Evolutionary conservation across 179 eudicot species (phyloP).

Genomic region (Carnegiea gigantea): DNA sequence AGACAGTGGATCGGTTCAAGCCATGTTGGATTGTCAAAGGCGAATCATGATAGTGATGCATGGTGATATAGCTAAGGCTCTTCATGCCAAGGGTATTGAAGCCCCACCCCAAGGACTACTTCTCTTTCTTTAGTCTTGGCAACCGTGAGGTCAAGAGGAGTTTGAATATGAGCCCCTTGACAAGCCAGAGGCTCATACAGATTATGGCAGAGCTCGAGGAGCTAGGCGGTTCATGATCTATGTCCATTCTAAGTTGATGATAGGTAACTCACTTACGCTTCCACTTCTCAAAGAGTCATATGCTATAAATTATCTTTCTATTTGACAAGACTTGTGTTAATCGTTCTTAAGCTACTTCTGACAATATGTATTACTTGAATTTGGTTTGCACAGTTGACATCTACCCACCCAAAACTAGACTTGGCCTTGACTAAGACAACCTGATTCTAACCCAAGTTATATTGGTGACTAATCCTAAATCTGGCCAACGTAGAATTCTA

Average conservation of each 20-base stretch:
- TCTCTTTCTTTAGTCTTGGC: constrained; percentile 63
- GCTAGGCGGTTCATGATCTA: constrained; percentile 77
- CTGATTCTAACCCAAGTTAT: too few relatives aligned
- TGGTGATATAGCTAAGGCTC: constrained; percentile 43
- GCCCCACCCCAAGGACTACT: constrained; percentile 44
- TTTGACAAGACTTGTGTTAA: too few relatives aligned
- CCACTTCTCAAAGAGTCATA: too few relatives aligned
- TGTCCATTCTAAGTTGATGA: constrained; percentile 62
- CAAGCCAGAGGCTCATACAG: constrained; percentile 43
- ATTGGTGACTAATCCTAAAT: too few relatives aligned
- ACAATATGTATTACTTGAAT: too few relatives aligned
- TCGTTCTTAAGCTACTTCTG: too few relatives aligned
- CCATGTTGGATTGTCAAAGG: constrained; percentile 60
- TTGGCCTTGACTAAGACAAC: too few relatives aligned
- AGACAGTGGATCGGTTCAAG: constrained; percentile 53
- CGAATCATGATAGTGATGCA: constrained; percentile 73
- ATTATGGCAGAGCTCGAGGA: constrained; percentile 58
- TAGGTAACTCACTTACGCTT: not conserved
- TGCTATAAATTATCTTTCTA: too few relatives aligned
- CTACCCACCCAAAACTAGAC: too few relatives aligned
- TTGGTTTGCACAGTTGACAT: too few relatives aligned
- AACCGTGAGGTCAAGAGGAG: constrained; percentile 43
- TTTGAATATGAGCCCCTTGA: constrained; percentile 46
- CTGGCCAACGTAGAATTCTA: too few relatives aligned
- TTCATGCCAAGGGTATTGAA: constrained; percentile 28